Conservation (phyloP, 371 early-diverging fungal genomes). For the Smittium culicis region DNA sequence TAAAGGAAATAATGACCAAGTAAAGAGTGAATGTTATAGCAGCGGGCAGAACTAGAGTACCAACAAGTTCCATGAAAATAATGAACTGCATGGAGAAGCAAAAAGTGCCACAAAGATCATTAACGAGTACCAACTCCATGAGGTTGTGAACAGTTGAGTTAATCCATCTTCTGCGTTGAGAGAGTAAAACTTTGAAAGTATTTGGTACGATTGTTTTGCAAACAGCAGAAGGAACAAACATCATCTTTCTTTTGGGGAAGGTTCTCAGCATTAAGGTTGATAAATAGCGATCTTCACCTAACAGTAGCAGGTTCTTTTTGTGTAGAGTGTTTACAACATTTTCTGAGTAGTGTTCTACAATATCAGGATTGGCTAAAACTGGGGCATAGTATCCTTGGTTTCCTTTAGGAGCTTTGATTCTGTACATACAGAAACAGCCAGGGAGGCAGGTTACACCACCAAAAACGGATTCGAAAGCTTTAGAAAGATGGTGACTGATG, state of each 20-base stretch:
- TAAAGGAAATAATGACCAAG: conserved; percentile 45
- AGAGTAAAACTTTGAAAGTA: conserved; percentile 80
- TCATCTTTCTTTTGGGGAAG: conserved; percentile 92
- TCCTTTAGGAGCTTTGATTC: conserved; percentile 75
- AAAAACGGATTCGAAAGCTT: conserved; percentile 89
- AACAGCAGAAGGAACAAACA: conserved; percentile 93
- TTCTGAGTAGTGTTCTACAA: conserved; percentile 91
- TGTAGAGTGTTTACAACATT: conserved; percentile 96
- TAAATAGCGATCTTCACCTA: conserved; percentile 98
- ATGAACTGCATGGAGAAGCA: conserved; percentile 99
- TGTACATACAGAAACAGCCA: conserved; percentile 90
- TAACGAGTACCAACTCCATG: conserved; percentile 84
- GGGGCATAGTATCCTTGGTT: conserved; percentile 68
- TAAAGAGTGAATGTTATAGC: conserved; percentile 88
- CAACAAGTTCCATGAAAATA: conserved; percentile 93
- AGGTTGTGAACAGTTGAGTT: conserved; percentile 98
- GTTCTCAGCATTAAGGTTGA: conserved; percentile 95
- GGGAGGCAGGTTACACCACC: conserved; percentile 95
- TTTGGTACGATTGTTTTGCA: conserved; percentile 97
- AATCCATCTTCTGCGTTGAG: conserved; percentile 98
- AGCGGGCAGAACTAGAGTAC: conserved; percentile 94
- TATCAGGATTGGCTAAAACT: conserved; percentile 80
- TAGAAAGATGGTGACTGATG: conserved; percentile 85
- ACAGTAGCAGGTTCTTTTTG: conserved; percentile 90
- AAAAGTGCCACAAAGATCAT: conserved; percentile 95